These are phyloP conservation scores for Haematococcus lacustris DNA, from an alignment of 139 green algal genomes.

Conservation along the genomic window DNA sequence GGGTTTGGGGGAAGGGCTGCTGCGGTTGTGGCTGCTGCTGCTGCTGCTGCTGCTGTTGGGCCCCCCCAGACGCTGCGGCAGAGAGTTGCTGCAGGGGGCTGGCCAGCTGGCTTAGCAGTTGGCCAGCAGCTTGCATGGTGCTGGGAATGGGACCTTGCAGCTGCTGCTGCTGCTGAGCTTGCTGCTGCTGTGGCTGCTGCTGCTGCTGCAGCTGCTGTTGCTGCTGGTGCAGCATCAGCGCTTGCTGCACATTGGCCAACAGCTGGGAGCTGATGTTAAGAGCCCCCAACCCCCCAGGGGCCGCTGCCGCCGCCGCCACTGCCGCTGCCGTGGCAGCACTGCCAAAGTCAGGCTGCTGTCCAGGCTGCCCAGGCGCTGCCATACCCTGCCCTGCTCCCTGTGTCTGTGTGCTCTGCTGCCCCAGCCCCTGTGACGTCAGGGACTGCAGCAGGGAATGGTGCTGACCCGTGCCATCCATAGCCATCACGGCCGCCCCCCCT, in stretches of 20 bases:
- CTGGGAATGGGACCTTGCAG: too few relatives aligned
- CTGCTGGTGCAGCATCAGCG: too few relatives aligned
- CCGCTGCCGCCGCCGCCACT: background rate
- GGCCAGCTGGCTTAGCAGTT: background rate
- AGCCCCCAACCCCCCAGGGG: too few relatives aligned
- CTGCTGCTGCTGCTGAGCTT: too few relatives aligned
- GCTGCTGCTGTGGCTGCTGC: too few relatives aligned
- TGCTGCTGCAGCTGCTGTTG: too few relatives aligned
- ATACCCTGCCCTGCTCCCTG: background rate
- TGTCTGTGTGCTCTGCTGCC: background rate
- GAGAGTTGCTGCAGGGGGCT: too few relatives aligned
- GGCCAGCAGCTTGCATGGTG: too few relatives aligned
- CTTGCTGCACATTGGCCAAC: too few relatives aligned
- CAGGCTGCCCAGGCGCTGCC: background rate
- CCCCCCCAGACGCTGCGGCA: background rate
- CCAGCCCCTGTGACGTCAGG: background rate
- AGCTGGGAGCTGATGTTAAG: too few relatives aligned
- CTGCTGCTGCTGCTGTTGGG: background rate
- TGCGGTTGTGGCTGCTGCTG: slow-evolving; percentile 1
- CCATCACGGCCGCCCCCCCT: background rate
- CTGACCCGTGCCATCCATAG: background rate
- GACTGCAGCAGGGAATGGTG: background rate
- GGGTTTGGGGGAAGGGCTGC: background rate
- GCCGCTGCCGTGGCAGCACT: background rate
- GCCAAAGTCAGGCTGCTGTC: background rate